phyloP scores from a whole-genome alignment of 495 filamentous ascomycete species.

The Mycothermus thermophilus region DNA sequence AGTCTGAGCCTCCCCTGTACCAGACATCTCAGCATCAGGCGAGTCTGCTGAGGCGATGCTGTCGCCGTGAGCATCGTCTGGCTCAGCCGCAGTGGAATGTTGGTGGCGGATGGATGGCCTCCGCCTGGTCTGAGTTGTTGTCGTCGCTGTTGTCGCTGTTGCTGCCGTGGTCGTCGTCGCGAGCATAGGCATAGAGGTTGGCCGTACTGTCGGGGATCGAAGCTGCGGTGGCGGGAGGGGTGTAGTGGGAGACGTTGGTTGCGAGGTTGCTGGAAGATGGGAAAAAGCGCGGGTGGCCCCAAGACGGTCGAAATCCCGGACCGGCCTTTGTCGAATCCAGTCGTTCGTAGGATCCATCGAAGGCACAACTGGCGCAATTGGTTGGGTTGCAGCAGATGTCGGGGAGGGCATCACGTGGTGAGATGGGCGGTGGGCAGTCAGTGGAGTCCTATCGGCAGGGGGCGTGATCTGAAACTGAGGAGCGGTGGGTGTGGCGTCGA shows the following conservation, averaged over 20 bases:
- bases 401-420: conserved; percentile 46
- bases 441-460: conserved; percentile 58
- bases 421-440: conserved; percentile 38
- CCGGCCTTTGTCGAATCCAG: conserved; percentile 63
- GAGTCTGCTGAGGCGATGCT: conserved; percentile 57
- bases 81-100: conserved; percentile 70
- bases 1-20: conserved; percentile 65
- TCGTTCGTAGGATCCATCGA: conserved; percentile 64
- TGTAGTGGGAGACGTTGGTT: conserved; percentile 88
- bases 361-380: conserved; percentile 53
- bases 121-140: conserved; percentile 32
- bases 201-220: conserved; percentile 37
- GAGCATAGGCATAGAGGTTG: conserved; percentile 38
- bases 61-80: conserved; percentile 74
- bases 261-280: conserved; percentile 56
- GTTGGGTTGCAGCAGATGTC: conserved; percentile 44
- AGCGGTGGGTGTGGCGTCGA: conserved; percentile 46
- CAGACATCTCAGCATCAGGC: conserved; percentile 49
- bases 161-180: too few species aligned
- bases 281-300: conserved; percentile 69
- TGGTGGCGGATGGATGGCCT: conserved; percentile 80
- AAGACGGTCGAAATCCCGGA: conserved; percentile 75
- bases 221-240: conserved; percentile 53
- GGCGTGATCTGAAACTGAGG: conserved; percentile 56
- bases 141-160: too few species aligned